These are phyloP conservation scores for Wallemia ichthyophaga DNA, from an alignment of 1,284 basidiomycete genomes.

Conservation along the genomic window DNA sequence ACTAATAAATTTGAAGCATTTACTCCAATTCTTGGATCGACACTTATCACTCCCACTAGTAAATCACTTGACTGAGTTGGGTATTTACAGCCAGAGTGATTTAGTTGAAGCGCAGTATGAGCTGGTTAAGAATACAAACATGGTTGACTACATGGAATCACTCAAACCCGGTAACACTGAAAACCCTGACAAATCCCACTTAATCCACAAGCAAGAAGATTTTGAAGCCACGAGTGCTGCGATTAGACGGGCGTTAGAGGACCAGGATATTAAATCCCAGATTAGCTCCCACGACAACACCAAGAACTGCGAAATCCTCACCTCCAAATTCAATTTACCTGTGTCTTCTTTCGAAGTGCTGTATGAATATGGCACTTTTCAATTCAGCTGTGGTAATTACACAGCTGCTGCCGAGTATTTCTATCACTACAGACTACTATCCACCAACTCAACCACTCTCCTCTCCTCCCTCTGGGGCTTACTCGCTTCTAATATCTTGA, in stretches of 20 bases:
- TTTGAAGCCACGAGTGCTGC: no score
- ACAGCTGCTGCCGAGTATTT: constrained; percentile 85
- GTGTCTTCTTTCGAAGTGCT: constrained; percentile 80
- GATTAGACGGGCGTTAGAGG: no score
- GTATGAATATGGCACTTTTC: constrained; percentile 94
- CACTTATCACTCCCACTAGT: constrained; percentile 80
- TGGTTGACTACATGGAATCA: constrained; percentile 43
- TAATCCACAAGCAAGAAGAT: constrained; percentile 9
- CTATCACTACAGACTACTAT: constrained; percentile 92
- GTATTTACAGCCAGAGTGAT: constrained; percentile 40
- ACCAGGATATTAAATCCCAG: no score
- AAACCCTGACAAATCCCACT: constrained; percentile 2
- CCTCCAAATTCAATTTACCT: constrained; percentile 23
- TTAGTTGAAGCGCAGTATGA: constrained; percentile 76
- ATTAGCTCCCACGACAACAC: background rate
- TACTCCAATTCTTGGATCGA: constrained; percentile 75
- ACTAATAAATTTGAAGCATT: constrained; percentile 25
- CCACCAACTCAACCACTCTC: constrained; percentile 66
- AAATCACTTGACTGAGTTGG: constrained; percentile 44
- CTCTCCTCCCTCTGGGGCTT: constrained; percentile 95
- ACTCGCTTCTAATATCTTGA: constrained; percentile 79
- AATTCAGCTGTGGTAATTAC: constrained; percentile 92
- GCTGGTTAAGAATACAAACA: constrained; percentile 80
- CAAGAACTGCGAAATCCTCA: constrained; percentile 1
- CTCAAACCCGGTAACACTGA: background rate